phyloP scores from a whole-genome alignment of 2,329 filamentous ascomycete species.

The Aspergillus japonicus region DNA sequence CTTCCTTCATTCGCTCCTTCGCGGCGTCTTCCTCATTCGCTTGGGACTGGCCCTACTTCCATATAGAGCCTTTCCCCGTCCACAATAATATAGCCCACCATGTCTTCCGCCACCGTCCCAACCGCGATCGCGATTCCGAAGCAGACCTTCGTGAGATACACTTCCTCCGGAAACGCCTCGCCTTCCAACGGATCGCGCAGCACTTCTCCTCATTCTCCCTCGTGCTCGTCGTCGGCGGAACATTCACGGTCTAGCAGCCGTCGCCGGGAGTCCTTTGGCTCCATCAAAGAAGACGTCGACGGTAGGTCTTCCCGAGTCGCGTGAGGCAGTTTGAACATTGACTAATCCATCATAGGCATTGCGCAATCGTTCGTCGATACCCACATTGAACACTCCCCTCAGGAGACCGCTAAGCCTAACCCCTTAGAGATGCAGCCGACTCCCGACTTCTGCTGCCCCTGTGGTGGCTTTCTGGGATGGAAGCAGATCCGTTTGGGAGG shows the following conservation, averaged over 20 bases:
- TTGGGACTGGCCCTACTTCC: slow-evolving; percentile 13
- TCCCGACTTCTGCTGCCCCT: slow-evolving; percentile 48
- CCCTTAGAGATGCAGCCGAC: slow-evolving; percentile 35
- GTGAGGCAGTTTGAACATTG: neutral
- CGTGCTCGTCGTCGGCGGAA: slow-evolving; percentile 35
- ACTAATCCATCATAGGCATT: slow-evolving; percentile 31
- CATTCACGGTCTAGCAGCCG: slow-evolving; percentile 41
- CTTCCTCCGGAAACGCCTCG: slow-evolving; percentile 22
- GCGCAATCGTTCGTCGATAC: slow-evolving; percentile 47
- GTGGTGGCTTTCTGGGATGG: slow-evolving; percentile 46
- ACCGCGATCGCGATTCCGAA: slow-evolving; percentile 25
- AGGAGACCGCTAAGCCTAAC: slow-evolving; percentile 24
- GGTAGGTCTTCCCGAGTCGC: slow-evolving; percentile 28
- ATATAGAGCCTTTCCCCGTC: slow-evolving; percentile 20
- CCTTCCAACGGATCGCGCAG: slow-evolving; percentile 27
- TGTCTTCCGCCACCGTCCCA: slow-evolving; percentile 28
- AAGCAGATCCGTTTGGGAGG: slow-evolving; percentile 47
- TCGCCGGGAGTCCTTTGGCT: slow-evolving; percentile 43
- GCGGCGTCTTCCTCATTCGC: slow-evolving; percentile 17
- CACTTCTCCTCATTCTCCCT: slow-evolving; percentile 32
- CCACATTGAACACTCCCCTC: slow-evolving; percentile 30
- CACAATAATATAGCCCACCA: slow-evolving; percentile 20
- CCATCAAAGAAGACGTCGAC: slow-evolving; percentile 45
- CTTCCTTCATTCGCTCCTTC: slow-evolving; percentile 11
- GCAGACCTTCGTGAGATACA: slow-evolving; percentile 24